Evolutionary conservation across 352 stramenopile genomes (phyloP).

Genomic region (Phytophthora pisi): DNA sequence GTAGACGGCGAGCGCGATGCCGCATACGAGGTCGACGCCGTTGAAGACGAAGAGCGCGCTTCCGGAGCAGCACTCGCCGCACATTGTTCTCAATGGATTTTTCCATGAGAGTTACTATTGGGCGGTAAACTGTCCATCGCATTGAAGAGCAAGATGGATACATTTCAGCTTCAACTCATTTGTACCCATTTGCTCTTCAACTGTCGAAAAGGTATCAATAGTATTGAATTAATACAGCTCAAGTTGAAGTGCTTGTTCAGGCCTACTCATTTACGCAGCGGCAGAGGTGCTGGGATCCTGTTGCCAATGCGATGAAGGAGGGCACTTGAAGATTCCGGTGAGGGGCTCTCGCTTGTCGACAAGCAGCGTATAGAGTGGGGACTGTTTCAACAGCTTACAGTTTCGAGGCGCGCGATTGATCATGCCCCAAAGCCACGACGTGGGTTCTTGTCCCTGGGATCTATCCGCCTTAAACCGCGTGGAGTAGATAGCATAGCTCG

Average conservation of each 20-base stretch:
- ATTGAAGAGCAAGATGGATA: constrained; percentile 5
- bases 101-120: constrained; percentile 1
- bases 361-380: neutral
- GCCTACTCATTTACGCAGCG: neutral
- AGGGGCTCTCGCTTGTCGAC: neutral
- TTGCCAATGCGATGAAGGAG: neutral
- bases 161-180: neutral
- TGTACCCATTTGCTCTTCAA: too few species aligned
- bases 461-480: neutral
- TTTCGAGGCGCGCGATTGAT: constrained; percentile 9
- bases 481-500: neutral
- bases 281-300: neutral
- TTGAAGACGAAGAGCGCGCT: constrained; percentile 78
- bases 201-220: too few species aligned
- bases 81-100: constrained; percentile 21
- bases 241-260: constrained; percentile 13
- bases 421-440: neutral
- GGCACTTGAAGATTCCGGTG: neutral
- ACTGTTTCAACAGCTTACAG: constrained; percentile 7
- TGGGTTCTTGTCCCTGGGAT: neutral
- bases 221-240: neutral
- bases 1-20: constrained; percentile 63
- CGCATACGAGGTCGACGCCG: constrained; percentile 66
- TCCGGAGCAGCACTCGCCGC: constrained; percentile 57
- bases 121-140: neutral